Evolutionary conservation across 805 yeast species (phyloP).

Genomic region (Kluyveromyces siamensis): DNA sequence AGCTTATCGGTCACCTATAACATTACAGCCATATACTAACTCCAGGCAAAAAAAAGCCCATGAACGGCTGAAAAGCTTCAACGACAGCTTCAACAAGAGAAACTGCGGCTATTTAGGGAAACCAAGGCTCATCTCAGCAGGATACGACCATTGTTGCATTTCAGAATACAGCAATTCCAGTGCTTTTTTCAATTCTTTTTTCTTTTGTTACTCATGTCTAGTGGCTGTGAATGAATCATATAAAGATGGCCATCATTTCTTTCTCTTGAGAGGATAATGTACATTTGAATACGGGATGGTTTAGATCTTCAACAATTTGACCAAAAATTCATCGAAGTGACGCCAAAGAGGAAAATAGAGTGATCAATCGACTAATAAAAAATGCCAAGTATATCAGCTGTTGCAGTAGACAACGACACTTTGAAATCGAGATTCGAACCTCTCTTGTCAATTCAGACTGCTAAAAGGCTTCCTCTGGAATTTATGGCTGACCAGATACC

Average conservation of each 20-base stretch:
- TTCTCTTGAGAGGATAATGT: too few relatives aligned
- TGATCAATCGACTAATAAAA: not conserved
- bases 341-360: not conserved
- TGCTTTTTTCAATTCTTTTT: not conserved
- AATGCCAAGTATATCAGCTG: not conserved
- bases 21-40: not conserved
- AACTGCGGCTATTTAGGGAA: not conserved
- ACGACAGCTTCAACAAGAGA: not conserved
- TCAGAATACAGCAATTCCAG: not conserved
- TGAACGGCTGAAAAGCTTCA: not conserved
- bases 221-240: too few relatives aligned
- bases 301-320: too few relatives aligned
- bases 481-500: not conserved
- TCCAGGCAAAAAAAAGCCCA: not conserved
- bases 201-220: too few relatives aligned
- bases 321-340: too few relatives aligned
- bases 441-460: not conserved
- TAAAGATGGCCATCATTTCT: too few relatives aligned
- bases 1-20: not conserved
- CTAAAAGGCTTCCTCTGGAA: not conserved
- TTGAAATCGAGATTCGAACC: not conserved
- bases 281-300: too few relatives aligned
- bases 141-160: not conserved
- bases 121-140: not conserved
- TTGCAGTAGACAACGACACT: not conserved